Evolutionary conservation across 768 basidiomycete species (phyloP).

Genomic region (Tulasnella sp.): DNA sequence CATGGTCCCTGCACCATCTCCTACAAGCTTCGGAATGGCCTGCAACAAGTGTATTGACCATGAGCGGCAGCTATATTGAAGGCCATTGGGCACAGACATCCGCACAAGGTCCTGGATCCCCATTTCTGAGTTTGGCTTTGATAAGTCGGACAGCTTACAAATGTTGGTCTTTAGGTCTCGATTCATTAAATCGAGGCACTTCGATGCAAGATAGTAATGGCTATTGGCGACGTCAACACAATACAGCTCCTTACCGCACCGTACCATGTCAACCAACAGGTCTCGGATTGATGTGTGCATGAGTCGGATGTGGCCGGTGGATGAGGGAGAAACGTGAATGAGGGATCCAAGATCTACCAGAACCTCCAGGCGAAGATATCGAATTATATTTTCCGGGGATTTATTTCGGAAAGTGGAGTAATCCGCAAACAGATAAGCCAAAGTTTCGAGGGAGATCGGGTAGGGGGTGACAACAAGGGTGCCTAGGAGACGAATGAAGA

Average conservation of each 20-base stretch:
- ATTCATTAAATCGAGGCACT: background rate
- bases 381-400: no score
- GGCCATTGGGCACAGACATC: background rate
- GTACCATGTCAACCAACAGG: background rate
- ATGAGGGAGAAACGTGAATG: background rate
- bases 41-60: background rate
- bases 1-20: background rate
- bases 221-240: background rate
- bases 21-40: background rate
- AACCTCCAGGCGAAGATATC: background rate
- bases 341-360: background rate
- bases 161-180: background rate
- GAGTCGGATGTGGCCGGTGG: background rate
- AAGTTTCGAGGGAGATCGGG: background rate
- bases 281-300: background rate
- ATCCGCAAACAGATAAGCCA: background rate
- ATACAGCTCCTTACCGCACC: background rate
- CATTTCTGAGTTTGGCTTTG: background rate
- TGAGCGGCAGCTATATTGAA: background rate
- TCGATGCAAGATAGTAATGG: background rate
- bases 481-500: background rate
- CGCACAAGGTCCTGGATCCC: background rate
- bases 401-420: background rate
- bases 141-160: background rate
- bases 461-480: background rate